A percentile compares a stretch with the other conserved stretches of the same genome.
Conservation (phyloP, 306 rosid species). For the Cicer chorassanicum region DNA sequence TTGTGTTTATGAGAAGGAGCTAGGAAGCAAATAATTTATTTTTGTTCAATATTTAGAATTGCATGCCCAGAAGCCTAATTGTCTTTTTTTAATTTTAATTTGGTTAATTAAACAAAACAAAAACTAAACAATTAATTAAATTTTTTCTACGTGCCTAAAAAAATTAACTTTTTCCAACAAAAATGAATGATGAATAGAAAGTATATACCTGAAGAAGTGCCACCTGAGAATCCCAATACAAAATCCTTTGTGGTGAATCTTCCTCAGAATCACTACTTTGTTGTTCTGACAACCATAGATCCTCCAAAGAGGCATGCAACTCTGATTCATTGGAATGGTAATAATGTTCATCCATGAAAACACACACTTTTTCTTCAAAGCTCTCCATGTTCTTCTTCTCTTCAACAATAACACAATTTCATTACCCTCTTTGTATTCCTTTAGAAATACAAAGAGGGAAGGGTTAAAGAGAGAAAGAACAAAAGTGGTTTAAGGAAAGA, state of each 20-base stretch:
- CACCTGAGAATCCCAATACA: slow-evolving; percentile 70
- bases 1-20: slow-evolving; percentile 8
- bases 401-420: background rate
- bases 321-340: slow-evolving; percentile 31
- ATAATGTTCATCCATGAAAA: slow-evolving; percentile 47
- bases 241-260: slow-evolving; percentile 33
- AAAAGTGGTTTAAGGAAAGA: background rate
- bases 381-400: slow-evolving; percentile 53
- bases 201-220: slow-evolving; percentile 58
- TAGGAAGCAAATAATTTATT: background rate
- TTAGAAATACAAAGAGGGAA: background rate
- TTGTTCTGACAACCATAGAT: slow-evolving; percentile 39
- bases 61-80: background rate
- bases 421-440: background rate
- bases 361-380: slow-evolving; percentile 57
- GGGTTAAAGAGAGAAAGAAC: background rate
- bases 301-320: background rate
- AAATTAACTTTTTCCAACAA: too few species aligned
- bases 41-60: background rate
- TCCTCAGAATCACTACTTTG: slow-evolving; percentile 6
- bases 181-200: background rate
- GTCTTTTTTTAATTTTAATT: background rate
- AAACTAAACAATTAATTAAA: background rate
- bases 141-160: background rate
- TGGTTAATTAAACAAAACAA: background rate